Base-by-base conservation (phyloP, 2,329 filamentous ascomycete genomes). In the Fusarium palustre region DNA sequence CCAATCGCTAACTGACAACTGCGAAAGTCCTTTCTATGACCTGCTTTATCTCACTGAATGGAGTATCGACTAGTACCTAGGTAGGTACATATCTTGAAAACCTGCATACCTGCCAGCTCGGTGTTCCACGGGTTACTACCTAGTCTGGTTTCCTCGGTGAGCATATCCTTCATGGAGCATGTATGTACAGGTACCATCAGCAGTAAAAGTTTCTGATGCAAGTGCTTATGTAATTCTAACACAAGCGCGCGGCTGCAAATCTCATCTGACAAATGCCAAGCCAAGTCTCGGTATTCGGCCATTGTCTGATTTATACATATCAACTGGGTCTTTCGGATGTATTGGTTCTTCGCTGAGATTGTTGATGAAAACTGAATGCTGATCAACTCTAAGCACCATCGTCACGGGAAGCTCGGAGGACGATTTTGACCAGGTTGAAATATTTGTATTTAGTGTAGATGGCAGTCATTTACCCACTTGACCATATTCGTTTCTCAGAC, bases 1-100 rank as follows among this genome's bases (percentile, higher is more conserved):
- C 68, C 68, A 70, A 69, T 71, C 59, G 50, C n/a, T 55, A 45
- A 42, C 41, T 63, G 68, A 63, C 60, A 70, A 56, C 45, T 54
- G 49, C 34, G 10, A 59, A 31, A 39, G 45, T 38, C 42, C 41
- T 31, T 34, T 47, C 36, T 15, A 56, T 55, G 59, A 31, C 47
- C 62, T 68, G 45, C 48, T 70, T 46, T 49, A 38, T 69, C 42
- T 39, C n/a, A n/a, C n/a, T n/a, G n/a, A n/a, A n/a, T n/a, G n/a
- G 20, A 25, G 5, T 20, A 6, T 28, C 20, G 24, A 9, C 16
- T 8, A 22, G 5, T 15, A 24, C 10, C 28, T 30, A 30, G 20
- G 38, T 22, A 22, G 38, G 16, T n/a, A n/a, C n/a, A n/a, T n/a
- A n/a, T n/a, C n/a, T 41, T 13, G 8, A n/a, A 49, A 15, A 15